Evolutionary conservation across 805 yeast genomes (phyloP), one percentile per base, ranked within the genome.

Genomic region (Candida sphagnicola): DNA sequence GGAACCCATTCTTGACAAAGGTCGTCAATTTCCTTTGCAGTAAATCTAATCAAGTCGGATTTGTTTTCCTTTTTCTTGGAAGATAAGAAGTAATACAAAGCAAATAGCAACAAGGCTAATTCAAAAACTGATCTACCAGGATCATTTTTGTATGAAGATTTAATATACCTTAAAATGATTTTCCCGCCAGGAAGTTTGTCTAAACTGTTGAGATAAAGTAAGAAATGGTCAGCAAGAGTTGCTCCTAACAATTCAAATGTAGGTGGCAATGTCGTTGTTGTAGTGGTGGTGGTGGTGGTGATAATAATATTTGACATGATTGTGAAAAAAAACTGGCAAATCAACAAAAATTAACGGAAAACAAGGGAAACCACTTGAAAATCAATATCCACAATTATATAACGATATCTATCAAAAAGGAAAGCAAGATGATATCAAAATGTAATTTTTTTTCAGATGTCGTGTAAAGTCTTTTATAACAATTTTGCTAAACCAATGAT

Each of bases 1-100:
- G 99, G 98, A 44, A 75, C 76, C 99, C 99, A 93, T 42, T 90
- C 97, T 6, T 79, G 83, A 38, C 87, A 77, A 41, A 93, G 72
- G 34, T 84, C 91, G 50, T 90, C 91, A 25, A 88, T 72, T 53
- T 91, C 99, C 39, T 58, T 61, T 13, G 63, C 55, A 2, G 79
- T 62, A 40, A 85, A 67, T 45, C 72, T 72, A 40, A 88, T 83
- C 46, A 77, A 74, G 47, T 83, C 85, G 31, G 80, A 73, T 64
- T 85, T 86, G 56, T 81, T 77, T 50, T 77, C 86, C 49, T 84
- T 83, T 59, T 80, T 84, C 67, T 79, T 85, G 28, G 84, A 82
- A 42, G 84, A 86, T 59, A 78, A 60, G 50, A 91, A 89, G 65
- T 93, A 93, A 48, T 84, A 74, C 43, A 89, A 67, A 3, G 96